Percentiles rank a stretch among this genome's conserved stretches.
These are phyloP conservation scores for Rhizoctonia solani DNA, from an alignment of 1,284 basidiomycete genomes.

Conservation along the genomic window DNA sequence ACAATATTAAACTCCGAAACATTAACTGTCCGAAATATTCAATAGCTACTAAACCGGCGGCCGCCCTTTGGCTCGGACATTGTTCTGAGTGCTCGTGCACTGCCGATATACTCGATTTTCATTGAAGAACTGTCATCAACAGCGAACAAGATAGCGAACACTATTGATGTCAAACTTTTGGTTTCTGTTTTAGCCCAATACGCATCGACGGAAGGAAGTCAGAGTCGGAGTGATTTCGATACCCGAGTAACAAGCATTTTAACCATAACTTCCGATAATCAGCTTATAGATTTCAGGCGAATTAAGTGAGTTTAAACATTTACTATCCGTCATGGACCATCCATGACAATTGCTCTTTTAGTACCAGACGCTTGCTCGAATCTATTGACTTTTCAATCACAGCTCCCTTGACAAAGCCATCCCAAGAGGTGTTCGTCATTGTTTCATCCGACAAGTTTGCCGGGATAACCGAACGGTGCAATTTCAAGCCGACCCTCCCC, in stretches of 20 bases:
- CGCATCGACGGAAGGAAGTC: slow-evolving; percentile 42
- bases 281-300: slow-evolving; percentile 74
- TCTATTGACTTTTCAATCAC: slow-evolving; percentile 61
- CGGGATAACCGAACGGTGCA: slow-evolving; percentile 57
- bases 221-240: slow-evolving; percentile 54
- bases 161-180: slow-evolving; percentile 58
- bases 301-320: slow-evolving; percentile 59
- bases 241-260: slow-evolving; percentile 66
- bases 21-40: slow-evolving; percentile 20
- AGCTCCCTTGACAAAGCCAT: slow-evolving; percentile 67
- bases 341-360: slow-evolving; percentile 43
- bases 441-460: slow-evolving; percentile 71
- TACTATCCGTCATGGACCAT: not conserved
- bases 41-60: slow-evolving; percentile 71
- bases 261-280: slow-evolving; percentile 69
- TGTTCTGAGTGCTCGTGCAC: slow-evolving; percentile 59
- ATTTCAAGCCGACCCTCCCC: slow-evolving; percentile 61
- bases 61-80: slow-evolving; percentile 73
- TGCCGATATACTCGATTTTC: slow-evolving; percentile 64
- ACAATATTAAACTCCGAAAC: slow-evolving; percentile 1
- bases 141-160: slow-evolving; percentile 52
- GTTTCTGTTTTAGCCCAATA: slow-evolving; percentile 62
- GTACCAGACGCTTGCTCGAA: slow-evolving; percentile 64
- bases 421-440: slow-evolving; percentile 65
- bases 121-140: slow-evolving; percentile 54